Conservation (phyloP, 139 green algal species). For the Gonium pectorale region DNA sequence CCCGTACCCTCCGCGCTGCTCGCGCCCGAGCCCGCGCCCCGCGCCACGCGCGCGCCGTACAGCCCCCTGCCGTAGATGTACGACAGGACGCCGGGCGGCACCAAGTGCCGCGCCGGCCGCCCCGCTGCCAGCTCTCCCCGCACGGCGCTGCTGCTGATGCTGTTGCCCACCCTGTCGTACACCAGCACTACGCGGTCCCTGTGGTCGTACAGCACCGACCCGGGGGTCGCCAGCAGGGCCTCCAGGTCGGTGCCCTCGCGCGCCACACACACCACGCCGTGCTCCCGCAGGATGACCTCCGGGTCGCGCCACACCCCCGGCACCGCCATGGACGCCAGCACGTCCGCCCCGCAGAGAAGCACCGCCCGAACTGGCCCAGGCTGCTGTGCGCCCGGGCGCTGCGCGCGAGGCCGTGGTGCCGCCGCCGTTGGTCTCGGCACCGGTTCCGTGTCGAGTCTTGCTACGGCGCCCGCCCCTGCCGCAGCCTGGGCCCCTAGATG, state of each 20-base stretch:
- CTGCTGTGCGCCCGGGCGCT: no score
- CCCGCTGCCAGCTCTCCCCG: constrained; percentile 43
- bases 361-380: no score
- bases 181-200: constrained; percentile 52
- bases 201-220: constrained; percentile 28
- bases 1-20: no score
- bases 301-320: constrained; percentile 83
- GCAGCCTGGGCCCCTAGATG: no score
- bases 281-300: constrained; percentile 59
- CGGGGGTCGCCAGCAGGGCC: constrained; percentile 34
- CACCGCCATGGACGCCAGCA: constrained; percentile 75
- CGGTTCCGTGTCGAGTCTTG: no score
- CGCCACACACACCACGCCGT: constrained; percentile 70
- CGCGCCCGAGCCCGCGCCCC: no score
- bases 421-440: no score
- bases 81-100: constrained; percentile 45
- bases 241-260: constrained; percentile 55
- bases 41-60: constrained; percentile 26
- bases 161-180: constrained; percentile 52
- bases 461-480: no score
- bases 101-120: constrained; percentile 47
- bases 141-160: constrained; percentile 55
- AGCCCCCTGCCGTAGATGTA: constrained; percentile 51
- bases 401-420: no score
- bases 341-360: constrained; percentile 82